Evolutionary conservation across 805 yeast species (phyloP).

Genomic region (Ogataea pilisensis): DNA sequence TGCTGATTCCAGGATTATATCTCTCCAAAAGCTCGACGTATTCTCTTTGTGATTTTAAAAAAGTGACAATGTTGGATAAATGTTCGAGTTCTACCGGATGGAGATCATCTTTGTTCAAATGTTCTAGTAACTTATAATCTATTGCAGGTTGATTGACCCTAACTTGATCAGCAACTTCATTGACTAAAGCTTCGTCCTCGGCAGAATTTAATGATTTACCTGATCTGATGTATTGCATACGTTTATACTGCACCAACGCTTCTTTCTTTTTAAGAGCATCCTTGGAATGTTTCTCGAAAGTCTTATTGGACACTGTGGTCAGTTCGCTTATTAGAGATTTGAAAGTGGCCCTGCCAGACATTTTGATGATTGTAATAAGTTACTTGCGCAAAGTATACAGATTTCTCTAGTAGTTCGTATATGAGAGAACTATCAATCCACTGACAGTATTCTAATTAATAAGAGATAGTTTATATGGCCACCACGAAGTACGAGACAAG

Average conservation of each 20-base stretch:
- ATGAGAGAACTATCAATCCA: too few species aligned
- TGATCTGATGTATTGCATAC: constrained; percentile 39
- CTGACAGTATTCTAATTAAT: too few species aligned
- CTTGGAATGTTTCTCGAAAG: constrained; percentile 35
- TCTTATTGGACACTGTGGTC: constrained; percentile 31
- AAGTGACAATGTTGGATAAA: constrained; percentile 56
- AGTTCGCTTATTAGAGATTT: constrained; percentile 38
- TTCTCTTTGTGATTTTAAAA: constrained; percentile 65
- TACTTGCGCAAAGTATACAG: too few species aligned
- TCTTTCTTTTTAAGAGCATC: constrained; percentile 40
- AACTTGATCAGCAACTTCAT: constrained; percentile 32
- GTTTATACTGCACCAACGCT: constrained; percentile 46
- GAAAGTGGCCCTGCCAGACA: constrained; percentile 23
- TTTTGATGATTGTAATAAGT: constrained; percentile 5
- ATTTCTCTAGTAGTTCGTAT: too few species aligned
- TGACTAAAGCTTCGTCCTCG: constrained; percentile 32
- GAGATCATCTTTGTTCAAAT: constrained; percentile 11
- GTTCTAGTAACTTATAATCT: constrained; percentile 24
- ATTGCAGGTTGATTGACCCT: constrained; percentile 24
- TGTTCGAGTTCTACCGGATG: constrained; percentile 31
- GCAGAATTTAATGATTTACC: constrained; percentile 32
- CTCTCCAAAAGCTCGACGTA: constrained; percentile 77
- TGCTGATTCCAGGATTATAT: constrained; percentile 79
- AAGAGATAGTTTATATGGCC: too few species aligned
- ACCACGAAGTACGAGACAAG: too few species aligned